A percentile compares a stretch with the other conserved stretches of the same genome.
These are phyloP conservation scores for Boletellus ananas DNA, from an alignment of 768 basidiomycete genomes.

Conservation along the genomic window DNA sequence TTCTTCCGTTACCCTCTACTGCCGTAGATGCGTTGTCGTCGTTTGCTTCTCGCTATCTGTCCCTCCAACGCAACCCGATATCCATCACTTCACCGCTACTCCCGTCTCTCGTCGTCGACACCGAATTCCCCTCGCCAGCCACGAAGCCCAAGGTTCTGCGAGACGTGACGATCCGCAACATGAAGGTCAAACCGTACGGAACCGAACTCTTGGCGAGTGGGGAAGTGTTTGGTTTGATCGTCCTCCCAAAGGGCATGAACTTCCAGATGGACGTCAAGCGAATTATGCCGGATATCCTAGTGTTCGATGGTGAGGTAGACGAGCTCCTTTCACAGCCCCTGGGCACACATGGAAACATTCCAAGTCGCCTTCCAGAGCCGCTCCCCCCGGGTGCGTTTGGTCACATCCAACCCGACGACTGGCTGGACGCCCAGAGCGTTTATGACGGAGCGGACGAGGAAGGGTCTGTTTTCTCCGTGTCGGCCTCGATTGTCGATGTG, in stretches of 20 bases:
- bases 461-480: conserved; percentile 54
- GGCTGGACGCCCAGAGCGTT: conserved; percentile 50
- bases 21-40: conserved; percentile 44
- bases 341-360: conserved; percentile 29
- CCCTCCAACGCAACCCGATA: conserved; percentile 53
- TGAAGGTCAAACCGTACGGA: conserved; percentile 59
- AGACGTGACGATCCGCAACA: conserved; percentile 69
- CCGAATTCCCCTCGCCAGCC: conserved; percentile 62
- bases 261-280: conserved; percentile 58
- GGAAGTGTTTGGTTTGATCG: conserved; percentile 57
- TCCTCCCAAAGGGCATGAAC: conserved; percentile 67
- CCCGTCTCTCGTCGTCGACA: conserved; percentile 42
- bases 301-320: conserved; percentile 71
- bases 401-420: conserved; percentile 66
- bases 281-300: conserved; percentile 71
- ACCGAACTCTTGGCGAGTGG: conserved; percentile 62
- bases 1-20: conserved; percentile 50
- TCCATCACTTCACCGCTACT: conserved; percentile 54
- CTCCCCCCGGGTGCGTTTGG: conserved; percentile 72
- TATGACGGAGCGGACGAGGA: conserved; percentile 43
- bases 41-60: conserved; percentile 64
- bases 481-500: conserved; percentile 66
- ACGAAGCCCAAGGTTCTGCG: conserved; percentile 64
- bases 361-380: conserved; percentile 56
- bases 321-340: conserved; percentile 13